A percentile compares a stretch with the other conserved stretches of the same genome.
phyloP scores from a whole-genome alignment of 2,329 filamentous ascomycete species.

The Calonectria crousiana region DNA sequence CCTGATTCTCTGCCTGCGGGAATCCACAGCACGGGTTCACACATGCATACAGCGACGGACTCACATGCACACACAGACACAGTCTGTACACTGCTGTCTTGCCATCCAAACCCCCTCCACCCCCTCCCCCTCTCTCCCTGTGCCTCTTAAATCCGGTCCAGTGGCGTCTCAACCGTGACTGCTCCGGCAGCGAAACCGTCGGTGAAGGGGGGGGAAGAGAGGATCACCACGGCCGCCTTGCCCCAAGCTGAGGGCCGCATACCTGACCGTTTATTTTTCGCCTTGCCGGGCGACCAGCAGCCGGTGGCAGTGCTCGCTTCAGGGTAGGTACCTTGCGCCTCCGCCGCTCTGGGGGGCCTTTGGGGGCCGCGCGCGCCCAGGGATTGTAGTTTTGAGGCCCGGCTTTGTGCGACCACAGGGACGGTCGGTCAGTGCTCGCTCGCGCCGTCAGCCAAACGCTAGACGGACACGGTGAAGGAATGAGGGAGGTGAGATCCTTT shows the following conservation, averaged over 20 bases:
- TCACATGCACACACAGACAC: slow-evolving; percentile 20
- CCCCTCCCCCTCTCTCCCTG: neutral
- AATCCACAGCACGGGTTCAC: slow-evolving; percentile 24
- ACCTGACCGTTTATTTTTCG: slow-evolving; percentile 14
- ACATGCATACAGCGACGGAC: slow-evolving; percentile 20
- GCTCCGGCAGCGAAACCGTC: slow-evolving; percentile 11
- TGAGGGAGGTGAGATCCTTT: slow-evolving; percentile 18
- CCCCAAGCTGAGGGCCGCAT: slow-evolving; percentile 1
- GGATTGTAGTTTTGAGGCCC: slow-evolving; percentile 21
- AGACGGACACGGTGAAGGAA: slow-evolving; percentile 8
- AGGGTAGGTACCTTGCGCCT: neutral
- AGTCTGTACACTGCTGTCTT: neutral
- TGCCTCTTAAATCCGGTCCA: neutral
- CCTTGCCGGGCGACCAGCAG: neutral
- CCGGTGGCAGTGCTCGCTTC: slow-evolving; percentile 1
- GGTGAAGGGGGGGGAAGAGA: neutral
- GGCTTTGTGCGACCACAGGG: neutral
- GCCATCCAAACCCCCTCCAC: neutral
- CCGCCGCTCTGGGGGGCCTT: neutral
- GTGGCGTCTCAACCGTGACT: neutral
- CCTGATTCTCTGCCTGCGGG: slow-evolving; percentile 2
- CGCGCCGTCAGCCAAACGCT: neutral
- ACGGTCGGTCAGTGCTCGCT: neutral
- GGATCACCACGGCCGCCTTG: neutral
- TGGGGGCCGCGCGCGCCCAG: neutral